These are phyloP conservation scores for Secale cereale DNA, from an alignment of 176 grass and related monocot species.

Conservation along the genomic window DNA sequence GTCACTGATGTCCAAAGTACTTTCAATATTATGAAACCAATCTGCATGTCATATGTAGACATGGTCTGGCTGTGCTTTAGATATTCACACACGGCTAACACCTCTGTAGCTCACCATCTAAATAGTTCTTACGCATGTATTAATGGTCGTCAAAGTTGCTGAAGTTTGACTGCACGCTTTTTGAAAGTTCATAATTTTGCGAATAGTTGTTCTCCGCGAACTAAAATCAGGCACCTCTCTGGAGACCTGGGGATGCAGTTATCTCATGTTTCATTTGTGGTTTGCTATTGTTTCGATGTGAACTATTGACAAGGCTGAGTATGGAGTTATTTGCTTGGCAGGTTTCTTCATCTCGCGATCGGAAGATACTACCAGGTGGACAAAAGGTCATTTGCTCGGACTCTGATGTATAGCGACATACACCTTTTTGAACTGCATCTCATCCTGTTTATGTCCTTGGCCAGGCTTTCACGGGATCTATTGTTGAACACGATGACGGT, in stretches of 20 bases:
- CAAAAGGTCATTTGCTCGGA: slow-evolving; percentile 33
- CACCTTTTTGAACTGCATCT: slow-evolving; percentile 4
- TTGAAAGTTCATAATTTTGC: background rate
- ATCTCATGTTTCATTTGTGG: background rate
- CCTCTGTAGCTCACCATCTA: background rate
- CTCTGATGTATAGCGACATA: background rate
- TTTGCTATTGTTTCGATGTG: background rate
- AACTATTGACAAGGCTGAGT: background rate
- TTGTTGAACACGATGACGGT: slow-evolving; percentile 63
- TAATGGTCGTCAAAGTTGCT: background rate
- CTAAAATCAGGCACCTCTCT: slow-evolving; percentile 3
- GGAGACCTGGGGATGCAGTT: background rate
- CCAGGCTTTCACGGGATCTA: slow-evolving; percentile 78
- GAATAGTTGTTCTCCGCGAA: background rate
- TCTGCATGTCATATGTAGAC: background rate
- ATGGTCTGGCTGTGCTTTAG: background rate
- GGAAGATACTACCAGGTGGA: slow-evolving; percentile 43
- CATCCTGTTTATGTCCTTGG: background rate
- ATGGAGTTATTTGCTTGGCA: slow-evolving; percentile 12
- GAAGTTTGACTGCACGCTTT: background rate
- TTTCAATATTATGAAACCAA: background rate
- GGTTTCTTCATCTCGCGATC: slow-evolving; percentile 34
- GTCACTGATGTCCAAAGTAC: background rate
- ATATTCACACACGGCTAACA: background rate
- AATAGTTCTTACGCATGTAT: background rate